Base-by-base conservation (phyloP, 2,329 filamentous ascomycete genomes). In the Colletotrichum sp. region DNA sequence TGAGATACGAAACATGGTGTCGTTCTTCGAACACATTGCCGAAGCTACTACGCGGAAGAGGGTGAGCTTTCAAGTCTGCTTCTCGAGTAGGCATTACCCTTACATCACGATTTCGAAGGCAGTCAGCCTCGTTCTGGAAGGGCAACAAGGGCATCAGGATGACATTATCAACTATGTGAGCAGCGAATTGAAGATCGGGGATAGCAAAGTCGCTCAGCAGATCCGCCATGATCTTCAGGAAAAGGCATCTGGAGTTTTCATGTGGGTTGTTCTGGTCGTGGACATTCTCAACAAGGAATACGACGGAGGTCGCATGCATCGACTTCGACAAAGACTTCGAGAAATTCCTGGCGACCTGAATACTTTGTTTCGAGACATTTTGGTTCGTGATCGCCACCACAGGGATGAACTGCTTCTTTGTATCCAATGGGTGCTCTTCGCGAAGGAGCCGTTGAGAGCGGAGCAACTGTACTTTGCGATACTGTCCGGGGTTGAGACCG, bases 371-470 rank as follows among this genome's bases (percentile, higher is more conserved):
- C 82, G 82, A 13, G 81, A 88, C 30, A 88, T 91, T 5, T 71
- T 91, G 18, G 83, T 76, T 4, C 83, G 87, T 48, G 88, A 92
- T 77, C 24, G 71, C 4, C 72, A 83, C 0, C 83, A 88, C 58
- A 80, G 82, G 58, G 80, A 86, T 8, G 79, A 83, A 3, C 78
- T 90, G 8, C 71, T 85, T 1, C 75, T 88, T 4, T 89, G 86
- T 64, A 77, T 91, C 2, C 85, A 88, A 71, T 91, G 86, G 86
- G 82, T 92, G 7, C 82, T 91, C 1, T 91, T 86, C 66, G 24
- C 24, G n/a, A 24, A 24, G 4, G 24, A 24, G 3, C 24, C 24
- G 24, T 4, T 24, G 24, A 24, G 24, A 3, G 3, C 24, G 4
- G 24, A 85, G 32, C 84, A 90, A 78, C 79, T 90, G 12, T 87